phyloP scores from a whole-genome alignment of 208 protist species.

The Crithidia thermophila region DNA sequence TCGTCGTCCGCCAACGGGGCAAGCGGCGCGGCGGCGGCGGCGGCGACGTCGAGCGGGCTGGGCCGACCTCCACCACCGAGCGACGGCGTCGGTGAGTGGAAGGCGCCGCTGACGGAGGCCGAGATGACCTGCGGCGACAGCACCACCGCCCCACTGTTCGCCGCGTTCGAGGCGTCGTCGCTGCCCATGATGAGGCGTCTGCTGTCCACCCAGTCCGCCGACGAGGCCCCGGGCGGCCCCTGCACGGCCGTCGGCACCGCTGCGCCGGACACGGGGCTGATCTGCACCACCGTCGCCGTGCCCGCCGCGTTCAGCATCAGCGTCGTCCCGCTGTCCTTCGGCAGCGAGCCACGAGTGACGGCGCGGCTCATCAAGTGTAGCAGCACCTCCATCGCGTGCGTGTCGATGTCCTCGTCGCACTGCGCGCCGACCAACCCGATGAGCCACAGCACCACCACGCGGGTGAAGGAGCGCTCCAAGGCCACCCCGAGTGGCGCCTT shows the following conservation, averaged over 20 bases:
- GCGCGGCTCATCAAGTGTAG: slow-evolving; percentile 48
- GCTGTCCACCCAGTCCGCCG: slow-evolving; percentile 14
- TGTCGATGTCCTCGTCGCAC: slow-evolving; percentile 72
- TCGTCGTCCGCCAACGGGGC: slow-evolving; percentile 3
- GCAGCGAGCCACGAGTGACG: slow-evolving; percentile 36
- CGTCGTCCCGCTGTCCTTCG: slow-evolving; percentile 34
- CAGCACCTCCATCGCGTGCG: slow-evolving; percentile 66
- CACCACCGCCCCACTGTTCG: background rate
- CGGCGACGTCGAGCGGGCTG: background rate
- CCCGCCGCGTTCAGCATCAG: slow-evolving; percentile 20
- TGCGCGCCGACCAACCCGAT: slow-evolving; percentile 44
- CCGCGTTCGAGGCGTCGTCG: background rate
- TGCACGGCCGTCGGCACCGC: slow-evolving; percentile 9
- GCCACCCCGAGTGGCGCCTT: slow-evolving; percentile 10
- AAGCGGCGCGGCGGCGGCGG: background rate
- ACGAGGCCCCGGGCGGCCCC: background rate
- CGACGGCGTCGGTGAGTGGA: background rate
- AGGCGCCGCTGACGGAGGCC: background rate
- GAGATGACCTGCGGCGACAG: background rate
- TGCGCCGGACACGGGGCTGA: slow-evolving; percentile 9
- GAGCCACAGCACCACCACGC: slow-evolving; percentile 62
- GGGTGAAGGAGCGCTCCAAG: slow-evolving; percentile 48
- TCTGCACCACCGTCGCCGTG: slow-evolving; percentile 22
- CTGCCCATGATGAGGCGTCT: background rate
- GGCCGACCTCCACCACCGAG: background rate